Percentiles rank a stretch among this genome's conserved stretches.
Conservation (phyloP, 768 basidiomycete genomes). For the Rhizopogon vesiculosus region DNA sequence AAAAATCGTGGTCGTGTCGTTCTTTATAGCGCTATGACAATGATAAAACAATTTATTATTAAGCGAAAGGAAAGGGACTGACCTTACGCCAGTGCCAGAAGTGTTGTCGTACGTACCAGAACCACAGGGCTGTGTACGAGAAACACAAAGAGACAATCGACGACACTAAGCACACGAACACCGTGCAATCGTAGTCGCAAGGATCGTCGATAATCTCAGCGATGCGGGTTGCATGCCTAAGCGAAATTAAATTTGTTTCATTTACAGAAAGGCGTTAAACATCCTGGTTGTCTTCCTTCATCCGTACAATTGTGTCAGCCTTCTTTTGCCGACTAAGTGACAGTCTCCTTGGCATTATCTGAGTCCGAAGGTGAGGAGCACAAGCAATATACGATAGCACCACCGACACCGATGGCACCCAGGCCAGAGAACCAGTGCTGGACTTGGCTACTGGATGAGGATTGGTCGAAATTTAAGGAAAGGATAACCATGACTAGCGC, state of each 20-base stretch:
- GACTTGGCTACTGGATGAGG: slow-evolving; percentile 41
- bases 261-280: slow-evolving; percentile 1
- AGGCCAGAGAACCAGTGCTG: slow-evolving; percentile 51
- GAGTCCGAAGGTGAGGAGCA: slow-evolving; percentile 42
- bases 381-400: slow-evolving; percentile 61
- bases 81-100: slow-evolving; percentile 76
- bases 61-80: slow-evolving; percentile 9
- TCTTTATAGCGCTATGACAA: slow-evolving; percentile 23
- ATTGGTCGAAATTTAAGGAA: slow-evolving; percentile 57
- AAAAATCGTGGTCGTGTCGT: slow-evolving; percentile 99
- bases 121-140: slow-evolving; percentile 17
- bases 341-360: slow-evolving; percentile 48
- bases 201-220: slow-evolving; percentile 73
- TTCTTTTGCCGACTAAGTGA: slow-evolving; percentile 51
- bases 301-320: slow-evolving; percentile 61
- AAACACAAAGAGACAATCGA: too few relatives aligned
- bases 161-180: neutral
- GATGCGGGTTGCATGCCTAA: slow-evolving; percentile 88
- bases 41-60: neutral
- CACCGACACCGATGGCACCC: slow-evolving; percentile 39
- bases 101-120: slow-evolving; percentile 90
- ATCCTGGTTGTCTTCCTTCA: slow-evolving; percentile 54
- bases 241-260: neutral
- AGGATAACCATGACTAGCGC: slow-evolving; percentile 30
- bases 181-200: slow-evolving; percentile 74